These are phyloP conservation scores for Pseudozyma sp. DNA, from an alignment of 1,284 basidiomycete species.

Conservation along the genomic window DNA sequence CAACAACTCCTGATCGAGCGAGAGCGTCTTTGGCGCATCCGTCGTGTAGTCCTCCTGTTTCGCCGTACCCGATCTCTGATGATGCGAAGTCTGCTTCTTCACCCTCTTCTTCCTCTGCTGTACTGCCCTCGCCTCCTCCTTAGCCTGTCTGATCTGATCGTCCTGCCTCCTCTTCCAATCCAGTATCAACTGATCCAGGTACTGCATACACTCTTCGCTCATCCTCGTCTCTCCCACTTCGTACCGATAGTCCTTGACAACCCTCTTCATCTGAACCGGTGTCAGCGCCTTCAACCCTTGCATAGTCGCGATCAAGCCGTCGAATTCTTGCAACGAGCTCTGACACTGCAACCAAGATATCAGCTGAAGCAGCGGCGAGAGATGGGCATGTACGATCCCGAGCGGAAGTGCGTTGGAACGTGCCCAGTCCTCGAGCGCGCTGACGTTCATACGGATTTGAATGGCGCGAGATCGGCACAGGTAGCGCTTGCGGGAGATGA, in stretches of 20 bases:
- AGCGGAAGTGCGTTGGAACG: slow-evolving; percentile 82
- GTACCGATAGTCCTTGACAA: slow-evolving; percentile 92
- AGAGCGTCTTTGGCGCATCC: neutral
- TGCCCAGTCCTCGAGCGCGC: slow-evolving; percentile 90
- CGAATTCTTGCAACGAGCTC: slow-evolving; percentile 76
- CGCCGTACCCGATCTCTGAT: slow-evolving; percentile 53
- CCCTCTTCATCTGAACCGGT: slow-evolving; percentile 92
- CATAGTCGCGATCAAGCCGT: slow-evolving; percentile 87
- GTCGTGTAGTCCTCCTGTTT: slow-evolving; percentile 47
- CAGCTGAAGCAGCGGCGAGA: slow-evolving; percentile 85
- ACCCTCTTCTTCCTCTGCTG: slow-evolving; percentile 31
- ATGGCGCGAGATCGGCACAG: slow-evolving; percentile 89
- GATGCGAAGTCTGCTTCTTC: slow-evolving; percentile 32
- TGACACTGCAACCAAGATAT: slow-evolving; percentile 85
- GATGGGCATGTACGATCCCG: slow-evolving; percentile 80
- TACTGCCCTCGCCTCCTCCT: slow-evolving; percentile 30
- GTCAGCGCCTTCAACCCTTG: slow-evolving; percentile 87
- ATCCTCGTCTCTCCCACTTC: slow-evolving; percentile 91
- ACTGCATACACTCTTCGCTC: slow-evolving; percentile 93
- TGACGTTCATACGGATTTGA: slow-evolving; percentile 89
- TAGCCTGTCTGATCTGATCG: slow-evolving; percentile 34
- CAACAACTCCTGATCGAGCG: slow-evolving; percentile 15
- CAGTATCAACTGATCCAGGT: slow-evolving; percentile 89
- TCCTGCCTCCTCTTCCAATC: slow-evolving; percentile 83
- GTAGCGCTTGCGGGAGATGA: slow-evolving; percentile 95